Base-by-base conservation (phyloP, 2,329 filamentous ascomycete genomes). In the Colletotrichum siamense region DNA sequence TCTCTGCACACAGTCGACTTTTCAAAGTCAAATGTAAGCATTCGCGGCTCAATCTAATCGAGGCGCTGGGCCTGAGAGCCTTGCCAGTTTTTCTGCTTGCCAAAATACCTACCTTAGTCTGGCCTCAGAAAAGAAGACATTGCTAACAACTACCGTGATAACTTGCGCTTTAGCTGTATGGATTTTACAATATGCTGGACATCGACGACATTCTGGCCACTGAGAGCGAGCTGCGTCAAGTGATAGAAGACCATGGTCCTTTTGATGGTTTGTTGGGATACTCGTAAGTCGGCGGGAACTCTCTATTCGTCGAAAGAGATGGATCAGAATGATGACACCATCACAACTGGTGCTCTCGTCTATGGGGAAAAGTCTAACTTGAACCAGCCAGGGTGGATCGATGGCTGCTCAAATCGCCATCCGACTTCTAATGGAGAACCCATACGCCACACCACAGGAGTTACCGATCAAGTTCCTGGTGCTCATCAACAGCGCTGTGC, bases 401-500 rank as follows among this genome's bases (percentile, higher is more conserved):
- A 61, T 61, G 66, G 66, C 66, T 36, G 66, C 66, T 16, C 66
- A 69, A 22, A 69, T 69, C 15, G 66, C 66, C 49, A 69, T 69
- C 16, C 49, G 66, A 15, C 28, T 69, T 7, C 52, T 69, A 8
- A 39, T 69, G 8, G 66, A 69, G 32, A 69, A 69, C 30, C 66
- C 66, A 30, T 69, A 69, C 30, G 66, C 66, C 66, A 69, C 66
- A 16, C 30, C 30, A 7, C 66, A 59, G 22, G 66, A 69, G 66
- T 59, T 69, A 16, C 66, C 66, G 13, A 69, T 69, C 49, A 69
- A 69, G 49, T 69, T 69, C 10, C 49, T 69, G 22, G 10, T 69
- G 8, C 66, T 69, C 66, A 69, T 69, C 30, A 69, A 69, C 52
- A 69, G 66, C 66, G 66, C 66, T 52, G 66, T 69, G 10, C 66